Evolutionary conservation across 2,329 filamentous ascomycete species (phyloP).

Genomic region (Pyrenophora graminea): DNA sequence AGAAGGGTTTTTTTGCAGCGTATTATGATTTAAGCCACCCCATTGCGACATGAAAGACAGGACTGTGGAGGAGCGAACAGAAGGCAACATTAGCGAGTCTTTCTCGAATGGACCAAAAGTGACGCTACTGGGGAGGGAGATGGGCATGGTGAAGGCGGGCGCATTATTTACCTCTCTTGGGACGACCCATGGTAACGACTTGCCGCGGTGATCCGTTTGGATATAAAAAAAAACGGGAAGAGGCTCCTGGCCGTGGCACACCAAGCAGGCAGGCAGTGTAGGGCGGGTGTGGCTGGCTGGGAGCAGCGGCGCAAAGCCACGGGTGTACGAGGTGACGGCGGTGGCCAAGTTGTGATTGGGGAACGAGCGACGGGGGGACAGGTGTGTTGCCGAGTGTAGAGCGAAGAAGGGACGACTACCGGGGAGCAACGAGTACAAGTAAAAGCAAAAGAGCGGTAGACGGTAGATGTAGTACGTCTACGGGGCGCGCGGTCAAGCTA

Average conservation of each 20-base stretch:
- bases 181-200: conserved; percentile 39
- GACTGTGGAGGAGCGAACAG: conserved; percentile 58
- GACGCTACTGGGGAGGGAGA: conserved; percentile 10
- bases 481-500: conserved; percentile 17
- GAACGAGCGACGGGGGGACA: conserved; percentile 32
- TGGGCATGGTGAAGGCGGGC: conserved; percentile 8
- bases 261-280: conserved; percentile 20
- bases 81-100: conserved; percentile 35
- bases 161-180: conserved; percentile 43
- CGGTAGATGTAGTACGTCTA: conserved; percentile 19
- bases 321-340: conserved; percentile 28
- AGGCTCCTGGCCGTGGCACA: conserved; percentile 12
- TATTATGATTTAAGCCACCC: conserved; percentile 53
- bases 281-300: conserved; percentile 21
- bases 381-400: conserved; percentile 7
- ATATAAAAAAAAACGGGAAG: conserved; percentile 5
- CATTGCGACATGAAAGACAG: conserved; percentile 87
- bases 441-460: conserved; percentile 12
- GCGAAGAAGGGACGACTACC: not conserved
- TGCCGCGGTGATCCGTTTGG: conserved; percentile 12
- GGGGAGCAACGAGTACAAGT: not conserved
- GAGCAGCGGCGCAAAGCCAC: conserved; percentile 39
- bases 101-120: conserved; percentile 4
- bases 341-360: conserved; percentile 7
- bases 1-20: conserved; percentile 29